These are phyloP conservation scores for Dicorynia guianensis DNA, from an alignment of 306 rosid species.

Conservation along the genomic window DNA sequence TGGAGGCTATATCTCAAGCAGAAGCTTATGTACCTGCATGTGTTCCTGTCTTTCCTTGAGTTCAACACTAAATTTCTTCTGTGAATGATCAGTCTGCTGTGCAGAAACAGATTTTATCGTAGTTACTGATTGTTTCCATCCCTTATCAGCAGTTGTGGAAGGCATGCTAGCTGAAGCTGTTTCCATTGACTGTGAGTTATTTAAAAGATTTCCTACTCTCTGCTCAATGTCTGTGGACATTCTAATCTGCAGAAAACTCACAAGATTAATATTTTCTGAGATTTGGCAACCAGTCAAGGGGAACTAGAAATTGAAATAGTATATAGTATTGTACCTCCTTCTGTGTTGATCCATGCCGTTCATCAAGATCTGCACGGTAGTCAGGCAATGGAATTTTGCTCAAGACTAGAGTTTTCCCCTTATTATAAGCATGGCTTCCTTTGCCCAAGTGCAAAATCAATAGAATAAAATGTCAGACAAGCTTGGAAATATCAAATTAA, in stretches of 20 bases:
- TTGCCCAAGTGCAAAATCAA: constrained; percentile 66
- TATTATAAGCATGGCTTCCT: constrained; percentile 90
- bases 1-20: constrained; percentile 26
- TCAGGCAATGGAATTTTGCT: constrained; percentile 96
- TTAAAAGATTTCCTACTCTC: constrained; percentile 85
- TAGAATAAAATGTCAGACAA: constrained; percentile 47
- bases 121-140: constrained; percentile 49
- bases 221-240: constrained; percentile 86
- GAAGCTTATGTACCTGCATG: constrained; percentile 59
- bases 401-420: constrained; percentile 85
- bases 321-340: constrained; percentile 65
- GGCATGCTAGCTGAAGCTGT: constrained; percentile 40
- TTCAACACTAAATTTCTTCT: constrained; percentile 65
- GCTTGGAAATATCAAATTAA: constrained; percentile 14
- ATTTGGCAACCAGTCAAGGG: constrained; percentile 24
- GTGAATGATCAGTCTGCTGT: constrained; percentile 55
- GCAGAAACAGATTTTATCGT: constrained; percentile 42
- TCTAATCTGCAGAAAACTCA: constrained; percentile 63
- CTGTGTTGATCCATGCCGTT: constrained; percentile 90
- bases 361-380: constrained; percentile 98
- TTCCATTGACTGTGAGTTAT: constrained; percentile 55
- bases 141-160: constrained; percentile 51
- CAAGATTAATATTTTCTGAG: constrained; percentile 13
- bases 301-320: constrained; percentile 18
- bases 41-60: constrained; percentile 81